A percentile compares a stretch with the other conserved stretches of the same genome.
phyloP scores from a whole-genome alignment of 306 rosid species.

The Fragaria vesca region DNA sequence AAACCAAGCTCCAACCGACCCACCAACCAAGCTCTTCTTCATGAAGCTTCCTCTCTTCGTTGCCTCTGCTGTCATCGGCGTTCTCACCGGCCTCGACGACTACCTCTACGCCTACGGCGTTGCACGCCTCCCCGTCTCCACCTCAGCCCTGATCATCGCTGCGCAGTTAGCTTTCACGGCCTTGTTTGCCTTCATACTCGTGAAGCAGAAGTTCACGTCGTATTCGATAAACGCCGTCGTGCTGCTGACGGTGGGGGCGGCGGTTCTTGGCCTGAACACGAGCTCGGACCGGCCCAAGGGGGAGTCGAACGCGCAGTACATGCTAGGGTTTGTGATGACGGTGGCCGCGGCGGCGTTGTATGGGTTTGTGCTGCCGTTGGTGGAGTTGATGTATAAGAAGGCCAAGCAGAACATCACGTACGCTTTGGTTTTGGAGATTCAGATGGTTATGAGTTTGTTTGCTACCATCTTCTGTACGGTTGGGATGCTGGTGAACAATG shows the following conservation, averaged over 20 bases:
- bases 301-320: slow-evolving; percentile 53
- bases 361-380: slow-evolving; percentile 69
- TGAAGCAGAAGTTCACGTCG: slow-evolving; percentile 61
- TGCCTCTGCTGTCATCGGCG: slow-evolving; percentile 43
- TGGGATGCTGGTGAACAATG: slow-evolving; percentile 78
- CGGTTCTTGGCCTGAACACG: slow-evolving; percentile 54
- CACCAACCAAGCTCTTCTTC: slow-evolving; percentile 19
- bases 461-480: slow-evolving; percentile 64
- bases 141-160: slow-evolving; percentile 55
- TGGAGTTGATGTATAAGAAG: slow-evolving; percentile 63
- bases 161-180: slow-evolving; percentile 76
- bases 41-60: slow-evolving; percentile 43
- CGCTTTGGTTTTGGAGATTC: slow-evolving; percentile 77
- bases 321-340: slow-evolving; percentile 63
- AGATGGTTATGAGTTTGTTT: slow-evolving; percentile 57
- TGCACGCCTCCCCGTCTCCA: slow-evolving; percentile 63
- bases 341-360: slow-evolving; percentile 64
- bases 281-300: slow-evolving; percentile 63
- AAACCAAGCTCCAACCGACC: neutral
- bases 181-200: slow-evolving; percentile 44
- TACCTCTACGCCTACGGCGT: slow-evolving; percentile 68
- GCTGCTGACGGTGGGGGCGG: slow-evolving; percentile 63
- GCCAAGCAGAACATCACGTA: slow-evolving; percentile 56
- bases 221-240: slow-evolving; percentile 57
- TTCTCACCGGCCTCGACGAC: slow-evolving; percentile 59